Evolutionary conservation across 805 yeast species (phyloP).

Genomic region (Saccharomycopsis sp.): DNA sequence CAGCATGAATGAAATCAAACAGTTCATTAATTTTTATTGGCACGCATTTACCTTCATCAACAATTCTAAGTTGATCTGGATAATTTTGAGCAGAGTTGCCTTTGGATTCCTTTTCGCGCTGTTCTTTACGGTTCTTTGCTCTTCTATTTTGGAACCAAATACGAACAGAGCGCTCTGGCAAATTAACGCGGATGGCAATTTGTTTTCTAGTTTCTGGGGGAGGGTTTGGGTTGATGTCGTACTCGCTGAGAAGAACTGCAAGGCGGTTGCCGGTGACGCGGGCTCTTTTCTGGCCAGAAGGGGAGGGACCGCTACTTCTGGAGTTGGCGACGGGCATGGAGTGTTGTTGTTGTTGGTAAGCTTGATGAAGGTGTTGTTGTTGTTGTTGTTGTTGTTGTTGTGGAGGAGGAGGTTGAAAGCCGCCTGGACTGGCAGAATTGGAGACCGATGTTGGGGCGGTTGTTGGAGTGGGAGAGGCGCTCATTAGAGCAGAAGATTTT

Average conservation of each 20-base stretch:
- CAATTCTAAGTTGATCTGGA: slow-evolving; percentile 5
- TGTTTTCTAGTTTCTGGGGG: slow-evolving; percentile 58
- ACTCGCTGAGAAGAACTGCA: slow-evolving; percentile 57
- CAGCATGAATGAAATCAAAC: slow-evolving; percentile 59
- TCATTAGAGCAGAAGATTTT: too few species aligned
- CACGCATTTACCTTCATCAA: slow-evolving; percentile 26
- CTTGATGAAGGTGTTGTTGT: too few species aligned
- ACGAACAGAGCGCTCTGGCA: slow-evolving; percentile 82
- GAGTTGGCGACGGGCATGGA: too few species aligned
- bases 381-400: too few species aligned
- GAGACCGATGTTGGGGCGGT: too few species aligned
- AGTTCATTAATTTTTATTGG: slow-evolving; percentile 55
- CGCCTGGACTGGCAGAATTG: too few species aligned
- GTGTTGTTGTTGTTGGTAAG: too few species aligned
- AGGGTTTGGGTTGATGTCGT: slow-evolving; percentile 67
- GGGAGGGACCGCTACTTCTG: background rate
- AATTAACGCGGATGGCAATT: slow-evolving; percentile 62
- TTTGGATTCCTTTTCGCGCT: slow-evolving; percentile 32
- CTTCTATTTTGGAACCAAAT: slow-evolving; percentile 91
- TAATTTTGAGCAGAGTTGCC: slow-evolving; percentile 4
- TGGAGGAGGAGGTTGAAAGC: too few species aligned
- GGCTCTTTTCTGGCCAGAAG: slow-evolving; percentile 37
- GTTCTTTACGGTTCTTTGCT: slow-evolving; percentile 65
- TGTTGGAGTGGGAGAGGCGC: too few species aligned
- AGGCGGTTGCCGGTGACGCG: slow-evolving; percentile 78